Evolutionary conservation across 1,284 basidiomycete genomes (phyloP).

Genomic region (Boletus mariae): DNA sequence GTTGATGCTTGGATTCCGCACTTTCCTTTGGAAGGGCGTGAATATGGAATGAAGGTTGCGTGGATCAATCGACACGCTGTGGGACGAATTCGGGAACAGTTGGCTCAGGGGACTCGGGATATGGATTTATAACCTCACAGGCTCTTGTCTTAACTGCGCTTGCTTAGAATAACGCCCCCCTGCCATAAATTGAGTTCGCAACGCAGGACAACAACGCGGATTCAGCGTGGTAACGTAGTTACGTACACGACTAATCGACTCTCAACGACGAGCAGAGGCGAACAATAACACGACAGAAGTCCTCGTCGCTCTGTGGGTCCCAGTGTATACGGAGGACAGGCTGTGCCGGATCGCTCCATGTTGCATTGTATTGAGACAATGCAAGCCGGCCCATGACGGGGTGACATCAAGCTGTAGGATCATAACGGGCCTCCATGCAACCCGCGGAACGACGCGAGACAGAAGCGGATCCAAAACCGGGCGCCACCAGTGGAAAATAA

Average conservation of each 20-base stretch:
- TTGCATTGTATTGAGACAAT: slow-evolving; percentile 14
- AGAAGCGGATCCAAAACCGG: slow-evolving; percentile 9
- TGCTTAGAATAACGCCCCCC: background rate
- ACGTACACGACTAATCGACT: slow-evolving; percentile 18
- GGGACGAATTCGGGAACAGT: background rate
- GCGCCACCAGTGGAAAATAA: background rate
- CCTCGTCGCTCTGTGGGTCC: slow-evolving; percentile 20
- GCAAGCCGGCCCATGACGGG: slow-evolving; percentile 3
- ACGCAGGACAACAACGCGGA: slow-evolving; percentile 19
- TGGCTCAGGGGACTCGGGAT: slow-evolving; percentile 21
- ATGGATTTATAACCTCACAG: slow-evolving; percentile 2
- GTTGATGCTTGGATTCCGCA: slow-evolving; percentile 27
- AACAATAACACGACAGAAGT: slow-evolving; percentile 10
- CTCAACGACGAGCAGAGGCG: slow-evolving; percentile 1
- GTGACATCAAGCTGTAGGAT: slow-evolving; percentile 22
- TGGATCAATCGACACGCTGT: slow-evolving; percentile 24
- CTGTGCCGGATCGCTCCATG: background rate
- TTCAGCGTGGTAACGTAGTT: slow-evolving; percentile 28
- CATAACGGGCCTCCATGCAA: slow-evolving; percentile 19
- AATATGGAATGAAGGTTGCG: slow-evolving; percentile 29
- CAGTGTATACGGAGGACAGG: background rate
- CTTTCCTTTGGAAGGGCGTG: slow-evolving; percentile 25
- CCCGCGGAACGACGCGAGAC: slow-evolving; percentile 17
- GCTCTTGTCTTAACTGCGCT: slow-evolving; percentile 4
- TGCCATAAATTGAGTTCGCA: slow-evolving; percentile 1